phyloP scores from a whole-genome alignment of 2,329 filamentous ascomycete species.

The Fusarium subtropicale region DNA sequence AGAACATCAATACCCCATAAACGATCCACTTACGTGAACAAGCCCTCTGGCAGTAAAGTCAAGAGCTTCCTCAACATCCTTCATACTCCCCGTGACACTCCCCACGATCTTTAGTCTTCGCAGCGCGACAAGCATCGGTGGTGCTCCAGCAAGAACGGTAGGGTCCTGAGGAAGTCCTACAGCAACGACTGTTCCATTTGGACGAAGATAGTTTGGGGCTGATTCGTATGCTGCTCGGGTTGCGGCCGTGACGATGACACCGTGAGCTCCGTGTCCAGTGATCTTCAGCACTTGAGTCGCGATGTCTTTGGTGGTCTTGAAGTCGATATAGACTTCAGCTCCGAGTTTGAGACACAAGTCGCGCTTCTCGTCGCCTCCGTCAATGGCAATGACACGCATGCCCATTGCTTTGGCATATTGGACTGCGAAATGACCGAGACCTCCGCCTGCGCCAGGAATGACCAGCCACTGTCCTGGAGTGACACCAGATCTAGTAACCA shows the following conservation, averaged over 20 bases:
- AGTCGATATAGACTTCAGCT: slow-evolving; percentile 80
- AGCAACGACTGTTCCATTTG: slow-evolving; percentile 81
- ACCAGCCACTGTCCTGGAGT: slow-evolving; percentile 80
- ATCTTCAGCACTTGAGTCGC: slow-evolving; percentile 79
- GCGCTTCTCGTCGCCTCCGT: slow-evolving; percentile 82
- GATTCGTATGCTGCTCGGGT: slow-evolving; percentile 94
- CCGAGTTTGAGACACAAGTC: slow-evolving; percentile 76
- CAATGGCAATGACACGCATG: slow-evolving; percentile 79
- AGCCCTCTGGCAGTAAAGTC: slow-evolving; percentile 44
- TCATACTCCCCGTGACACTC: slow-evolving; percentile 40
- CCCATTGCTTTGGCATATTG: slow-evolving; percentile 94
- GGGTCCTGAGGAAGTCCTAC: slow-evolving; percentile 76
- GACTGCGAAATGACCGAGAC: slow-evolving; percentile 77
- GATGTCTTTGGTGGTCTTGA: slow-evolving; percentile 76
- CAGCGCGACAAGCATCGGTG: slow-evolving; percentile 33
- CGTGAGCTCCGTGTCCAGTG: slow-evolving; percentile 83
- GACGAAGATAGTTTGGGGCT: slow-evolving; percentile 83
- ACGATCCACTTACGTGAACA: slow-evolving; percentile 31
- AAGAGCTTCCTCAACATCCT: slow-evolving; percentile 45
- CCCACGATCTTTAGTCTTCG: slow-evolving; percentile 42
- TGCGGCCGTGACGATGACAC: slow-evolving; percentile 85
- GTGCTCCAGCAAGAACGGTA: slow-evolving; percentile 38
- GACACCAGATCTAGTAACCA: slow-evolving; percentile 62
- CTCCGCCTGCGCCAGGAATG: slow-evolving; percentile 86
- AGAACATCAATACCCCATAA: accelerated